These are phyloP conservation scores for Eucalyptus urophylla DNA, from an alignment of 345 rosid species.

Conservation along the genomic window DNA sequence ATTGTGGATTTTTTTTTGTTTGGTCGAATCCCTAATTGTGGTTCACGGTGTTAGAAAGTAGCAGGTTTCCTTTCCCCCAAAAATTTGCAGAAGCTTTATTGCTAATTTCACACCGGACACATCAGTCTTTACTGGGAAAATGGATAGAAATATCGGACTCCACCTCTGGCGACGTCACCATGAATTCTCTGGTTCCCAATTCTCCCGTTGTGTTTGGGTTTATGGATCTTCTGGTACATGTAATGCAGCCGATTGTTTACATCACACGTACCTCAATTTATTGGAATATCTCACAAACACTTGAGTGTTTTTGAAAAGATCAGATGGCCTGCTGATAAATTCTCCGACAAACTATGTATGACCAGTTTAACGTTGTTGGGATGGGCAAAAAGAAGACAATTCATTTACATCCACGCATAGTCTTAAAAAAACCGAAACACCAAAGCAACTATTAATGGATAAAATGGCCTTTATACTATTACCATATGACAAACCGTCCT, in stretches of 20 bases:
- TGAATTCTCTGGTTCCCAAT: not conserved
- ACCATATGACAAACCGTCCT: not conserved
- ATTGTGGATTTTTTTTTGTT: not conserved
- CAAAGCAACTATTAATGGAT: not conserved
- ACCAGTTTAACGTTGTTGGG: not conserved
- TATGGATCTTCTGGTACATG: not conserved
- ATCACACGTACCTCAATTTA: not conserved
- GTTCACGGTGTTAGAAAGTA: not conserved
- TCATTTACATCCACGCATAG: not conserved
- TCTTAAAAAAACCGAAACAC: not conserved
- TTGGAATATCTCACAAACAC: not conserved
- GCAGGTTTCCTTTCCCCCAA: not conserved
- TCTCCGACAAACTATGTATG: not conserved
- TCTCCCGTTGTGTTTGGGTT: not conserved
- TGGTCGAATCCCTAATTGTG: not conserved
- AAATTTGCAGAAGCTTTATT: not conserved
- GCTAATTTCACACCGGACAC: not conserved
- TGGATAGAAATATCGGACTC: not conserved
- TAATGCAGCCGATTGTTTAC: not conserved
- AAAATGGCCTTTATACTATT: not conserved
- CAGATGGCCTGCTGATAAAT: not conserved
- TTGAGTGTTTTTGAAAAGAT: not conserved
- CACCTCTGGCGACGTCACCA: not conserved
- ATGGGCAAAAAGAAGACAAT: not conserved
- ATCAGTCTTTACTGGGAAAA: not conserved